Percentiles rank a stretch among this genome's conserved stretches.
These are phyloP conservation scores for Beauveria caledonica DNA, from an alignment of 2,329 filamentous ascomycete species.

Conservation along the genomic window DNA sequence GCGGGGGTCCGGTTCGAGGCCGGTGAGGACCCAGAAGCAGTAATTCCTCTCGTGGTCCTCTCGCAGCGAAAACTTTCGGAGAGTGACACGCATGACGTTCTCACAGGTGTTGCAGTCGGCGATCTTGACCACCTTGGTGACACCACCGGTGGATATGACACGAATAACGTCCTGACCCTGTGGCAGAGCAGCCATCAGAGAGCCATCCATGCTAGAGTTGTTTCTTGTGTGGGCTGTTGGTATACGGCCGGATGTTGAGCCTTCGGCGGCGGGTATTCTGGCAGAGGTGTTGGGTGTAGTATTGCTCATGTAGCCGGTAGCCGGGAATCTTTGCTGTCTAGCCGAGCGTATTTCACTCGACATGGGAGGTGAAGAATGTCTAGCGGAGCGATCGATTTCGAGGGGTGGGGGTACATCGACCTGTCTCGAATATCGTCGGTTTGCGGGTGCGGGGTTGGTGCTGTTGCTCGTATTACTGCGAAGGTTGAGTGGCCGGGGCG, in stretches of 20 bases:
- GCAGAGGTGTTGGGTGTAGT: slow-evolving; percentile 44
- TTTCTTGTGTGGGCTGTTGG: slow-evolving; percentile 61
- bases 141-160: slow-evolving; percentile 84
- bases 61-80: slow-evolving; percentile 79
- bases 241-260: slow-evolving; percentile 47
- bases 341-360: slow-evolving; percentile 47
- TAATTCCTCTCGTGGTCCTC: slow-evolving; percentile 92
- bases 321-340: slow-evolving; percentile 48
- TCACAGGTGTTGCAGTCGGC: slow-evolving; percentile 85
- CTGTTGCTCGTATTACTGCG: slow-evolving; percentile 28
- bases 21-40: slow-evolving; percentile 90
- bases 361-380: slow-evolving; percentile 16
- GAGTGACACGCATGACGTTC: slow-evolving; percentile 81
- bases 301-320: slow-evolving; percentile 39
- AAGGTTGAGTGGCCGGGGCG: slow-evolving; percentile 52
- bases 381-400: slow-evolving; percentile 23
- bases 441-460: slow-evolving; percentile 29
- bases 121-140: slow-evolving; percentile 90
- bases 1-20: slow-evolving; percentile 71
- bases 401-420: slow-evolving; percentile 40
- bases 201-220: slow-evolving; percentile 76
- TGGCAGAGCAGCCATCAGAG: slow-evolving; percentile 78
- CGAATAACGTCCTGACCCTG: slow-evolving; percentile 82
- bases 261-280: slow-evolving; percentile 51
- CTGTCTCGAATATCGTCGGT: slow-evolving; percentile 58